Conservation (phyloP, 2,329 filamentous ascomycete species). For the Calonectria multiphialidica region DNA sequence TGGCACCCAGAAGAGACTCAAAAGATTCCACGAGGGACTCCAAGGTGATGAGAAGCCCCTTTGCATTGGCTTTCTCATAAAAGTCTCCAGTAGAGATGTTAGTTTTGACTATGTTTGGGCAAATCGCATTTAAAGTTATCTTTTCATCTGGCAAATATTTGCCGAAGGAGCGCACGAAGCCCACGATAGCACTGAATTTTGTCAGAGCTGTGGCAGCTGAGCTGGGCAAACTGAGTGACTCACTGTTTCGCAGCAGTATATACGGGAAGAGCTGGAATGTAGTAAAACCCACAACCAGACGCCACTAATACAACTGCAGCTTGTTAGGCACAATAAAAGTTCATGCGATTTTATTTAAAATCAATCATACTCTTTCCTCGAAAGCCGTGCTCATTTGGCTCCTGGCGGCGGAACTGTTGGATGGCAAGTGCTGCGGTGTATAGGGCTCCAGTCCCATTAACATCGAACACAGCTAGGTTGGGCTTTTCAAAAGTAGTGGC, state of each 20-base stretch:
- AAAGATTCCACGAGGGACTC: background rate
- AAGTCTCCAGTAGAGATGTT: constrained; percentile 7
- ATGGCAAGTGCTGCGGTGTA: background rate
- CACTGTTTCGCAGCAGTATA: constrained; percentile 16
- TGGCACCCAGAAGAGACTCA: background rate
- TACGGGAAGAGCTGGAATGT: background rate
- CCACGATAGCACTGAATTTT: background rate
- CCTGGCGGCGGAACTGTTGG: constrained; percentile 9
- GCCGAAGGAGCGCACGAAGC: constrained; percentile 11
- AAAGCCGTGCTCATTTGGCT: background rate
- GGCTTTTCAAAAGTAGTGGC: background rate
- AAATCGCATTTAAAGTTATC: constrained; percentile 14
- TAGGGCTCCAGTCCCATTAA: constrained; percentile 2
- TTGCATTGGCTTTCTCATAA: background rate
- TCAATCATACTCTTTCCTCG: background rate
- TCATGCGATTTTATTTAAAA: background rate
- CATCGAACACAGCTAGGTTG: constrained; percentile 5
- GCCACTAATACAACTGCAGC: background rate
- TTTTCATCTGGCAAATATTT: constrained; percentile 7
- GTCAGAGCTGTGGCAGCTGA: background rate
- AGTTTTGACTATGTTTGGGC: constrained; percentile 12
- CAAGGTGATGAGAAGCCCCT: constrained; percentile 1
- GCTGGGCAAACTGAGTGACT: background rate
- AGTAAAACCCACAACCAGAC: constrained; percentile 9
- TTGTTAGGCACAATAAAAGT: background rate